Evolutionary conservation across 345 rosid species (phyloP).

Genomic region (Euphorbia pulcherrima): DNA sequence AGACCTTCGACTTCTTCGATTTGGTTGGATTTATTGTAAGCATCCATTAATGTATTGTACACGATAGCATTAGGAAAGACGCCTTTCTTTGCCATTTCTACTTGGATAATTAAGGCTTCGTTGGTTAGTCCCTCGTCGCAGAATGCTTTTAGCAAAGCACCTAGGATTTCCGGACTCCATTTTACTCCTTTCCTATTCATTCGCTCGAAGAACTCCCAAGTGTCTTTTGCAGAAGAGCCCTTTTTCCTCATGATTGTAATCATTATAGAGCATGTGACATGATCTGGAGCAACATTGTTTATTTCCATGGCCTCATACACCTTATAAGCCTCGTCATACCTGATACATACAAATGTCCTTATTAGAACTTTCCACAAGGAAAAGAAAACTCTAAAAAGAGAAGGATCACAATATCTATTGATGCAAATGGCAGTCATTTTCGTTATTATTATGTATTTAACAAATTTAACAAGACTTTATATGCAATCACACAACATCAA

Average conservation of each 20-base stretch:
- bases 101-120: slow-evolving; percentile 71
- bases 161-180: slow-evolving; percentile 70
- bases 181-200: slow-evolving; percentile 72
- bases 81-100: slow-evolving; percentile 89
- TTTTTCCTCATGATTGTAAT: slow-evolving; percentile 66
- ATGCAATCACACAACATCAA: background rate
- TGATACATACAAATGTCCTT: slow-evolving; percentile 28
- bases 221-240: slow-evolving; percentile 66
- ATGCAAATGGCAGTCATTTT: background rate
- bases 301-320: slow-evolving; percentile 64
- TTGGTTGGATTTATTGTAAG: slow-evolving; percentile 61
- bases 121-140: slow-evolving; percentile 78
- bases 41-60: slow-evolving; percentile 78
- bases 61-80: slow-evolving; percentile 53
- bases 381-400: background rate
- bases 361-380: background rate
- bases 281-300: slow-evolving; percentile 52
- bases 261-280: slow-evolving; percentile 71
- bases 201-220: slow-evolving; percentile 68
- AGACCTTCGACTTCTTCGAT: slow-evolving; percentile 87
- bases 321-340: slow-evolving; percentile 70
- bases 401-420: background rate
- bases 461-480: background rate
- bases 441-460: background rate
- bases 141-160: slow-evolving; percentile 68